Base-by-base conservation (phyloP, 192 early-diverging fungal species). In the Mortierella alpina region DNA sequence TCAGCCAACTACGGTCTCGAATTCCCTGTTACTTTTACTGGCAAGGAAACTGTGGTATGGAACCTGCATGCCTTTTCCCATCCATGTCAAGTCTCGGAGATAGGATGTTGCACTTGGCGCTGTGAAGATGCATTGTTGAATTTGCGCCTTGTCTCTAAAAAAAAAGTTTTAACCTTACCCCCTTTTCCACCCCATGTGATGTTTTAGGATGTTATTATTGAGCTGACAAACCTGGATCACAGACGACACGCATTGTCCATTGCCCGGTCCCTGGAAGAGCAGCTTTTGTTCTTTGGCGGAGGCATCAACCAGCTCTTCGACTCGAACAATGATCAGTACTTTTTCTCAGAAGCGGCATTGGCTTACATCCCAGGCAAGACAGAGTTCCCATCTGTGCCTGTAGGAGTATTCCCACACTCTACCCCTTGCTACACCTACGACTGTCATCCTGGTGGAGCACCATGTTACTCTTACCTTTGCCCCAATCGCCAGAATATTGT, bases 241-340 rank as follows among this genome's bases (percentile, higher is more conserved):
- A 88, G 94, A 58, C 90, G 93, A 44, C 84, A 94, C 59, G 92
- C 93, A 1, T 82, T 95, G 42, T 83, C 93, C 3, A 82, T 95
- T 40, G 94, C 93, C 1, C 87, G 94, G 5, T 89, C 93, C 39
- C 72, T 96, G 61, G 94, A 92, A 64, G 85, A 89, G 46, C 95
- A 96, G 64, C 79, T 75, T 13, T 87, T 95, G 50, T 93, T 96
- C 78, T 91, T 92, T 73, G 92, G 95, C 65, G 93, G 95, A 68
- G 93, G 94, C 22, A 84, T 86, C 72, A 86, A 86, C 49, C 87
- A 87, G 3, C 87, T 95, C 60, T 89, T 92, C 53, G 93, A 95
- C 75, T 89, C 89, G 49, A 66, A 87, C n/a, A 79, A 90, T 56
- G 93, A 93, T 58, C 82, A 95, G 31, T 96, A 94, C 70, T 84